These are phyloP conservation scores for Actinomortierella wolfii DNA, from an alignment of 371 early-diverging fungal genomes.

Conservation along the genomic window DNA sequence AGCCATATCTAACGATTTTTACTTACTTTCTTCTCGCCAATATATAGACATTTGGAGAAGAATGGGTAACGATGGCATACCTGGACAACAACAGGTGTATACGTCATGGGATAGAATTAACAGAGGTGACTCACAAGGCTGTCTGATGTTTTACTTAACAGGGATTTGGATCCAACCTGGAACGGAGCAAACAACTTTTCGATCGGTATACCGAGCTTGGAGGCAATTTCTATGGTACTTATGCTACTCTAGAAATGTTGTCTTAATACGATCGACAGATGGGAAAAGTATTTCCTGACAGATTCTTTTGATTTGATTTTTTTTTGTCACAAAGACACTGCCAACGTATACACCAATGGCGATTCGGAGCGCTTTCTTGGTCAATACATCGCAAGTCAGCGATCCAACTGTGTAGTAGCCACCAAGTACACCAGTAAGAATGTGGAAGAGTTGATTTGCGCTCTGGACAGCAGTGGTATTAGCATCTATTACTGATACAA, in stretches of 20 bases:
- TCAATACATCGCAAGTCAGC: conserved; percentile 48
- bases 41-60: conserved; percentile 43
- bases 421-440: conserved; percentile 49
- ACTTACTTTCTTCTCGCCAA: not conserved
- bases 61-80: conserved; percentile 16
- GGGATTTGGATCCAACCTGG: conserved; percentile 41
- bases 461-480: no score
- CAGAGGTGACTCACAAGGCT: not conserved
- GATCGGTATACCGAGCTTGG: conserved; percentile 48
- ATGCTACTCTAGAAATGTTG: not conserved
- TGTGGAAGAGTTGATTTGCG: no score
- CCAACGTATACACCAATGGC: conserved; percentile 49
- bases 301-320: not conserved
- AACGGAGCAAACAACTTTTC: conserved; percentile 39
- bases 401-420: conserved; percentile 51
- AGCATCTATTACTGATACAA: not conserved
- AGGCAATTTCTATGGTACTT: conserved; percentile 54
- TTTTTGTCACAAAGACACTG: conserved; percentile 9
- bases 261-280: conserved; percentile 3
- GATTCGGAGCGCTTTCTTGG: conserved; percentile 53
- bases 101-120: not conserved
- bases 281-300: not conserved
- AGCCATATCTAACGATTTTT: not conserved
- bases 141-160: not conserved
- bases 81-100: no score